phyloP scores from a whole-genome alignment of 352 stramenopile species.

The Phytophthora agathidicida region DNA sequence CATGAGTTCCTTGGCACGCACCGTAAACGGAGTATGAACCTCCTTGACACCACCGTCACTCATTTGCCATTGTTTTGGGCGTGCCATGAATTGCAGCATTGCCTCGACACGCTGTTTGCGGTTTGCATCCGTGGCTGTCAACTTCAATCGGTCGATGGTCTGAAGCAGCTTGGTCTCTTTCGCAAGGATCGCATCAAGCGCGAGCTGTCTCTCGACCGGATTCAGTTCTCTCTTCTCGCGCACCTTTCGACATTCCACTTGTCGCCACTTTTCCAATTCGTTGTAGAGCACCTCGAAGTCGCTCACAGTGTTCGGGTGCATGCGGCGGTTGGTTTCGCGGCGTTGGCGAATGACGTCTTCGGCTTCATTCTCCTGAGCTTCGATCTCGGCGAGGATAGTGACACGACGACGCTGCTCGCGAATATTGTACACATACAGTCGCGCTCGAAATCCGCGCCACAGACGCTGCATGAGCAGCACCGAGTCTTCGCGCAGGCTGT shows the following conservation, averaged over 20 bases:
- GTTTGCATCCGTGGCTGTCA: conserved; percentile 79
- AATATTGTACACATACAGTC: conserved; percentile 54
- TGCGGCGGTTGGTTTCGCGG: conserved; percentile 84
- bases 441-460: conserved; percentile 84
- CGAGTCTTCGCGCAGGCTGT: conserved; percentile 75
- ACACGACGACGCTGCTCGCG: conserved; percentile 44
- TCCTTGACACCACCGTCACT: conserved; percentile 88
- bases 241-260: conserved; percentile 84
- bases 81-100: conserved; percentile 90
- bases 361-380: conserved; percentile 57
- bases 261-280: conserved; percentile 92
- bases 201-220: conserved; percentile 39
- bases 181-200: conserved; percentile 63
- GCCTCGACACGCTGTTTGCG: conserved; percentile 84
- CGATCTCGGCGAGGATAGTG: conserved; percentile 34
- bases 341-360: conserved; percentile 60
- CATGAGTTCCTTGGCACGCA: conserved; percentile 89
- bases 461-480: conserved; percentile 88
- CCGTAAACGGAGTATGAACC: conserved; percentile 90
- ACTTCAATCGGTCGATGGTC: conserved; percentile 91
- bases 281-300: conserved; percentile 95
- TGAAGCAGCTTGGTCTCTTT: conserved; percentile 89
- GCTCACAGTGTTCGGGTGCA: conserved; percentile 82
- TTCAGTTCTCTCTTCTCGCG: conserved; percentile 45
- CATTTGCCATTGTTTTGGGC: conserved; percentile 93